Evolutionary conservation across 2,329 filamentous ascomycete species (phyloP).

Genomic region (Stagonosporopsis rhizophila): DNA sequence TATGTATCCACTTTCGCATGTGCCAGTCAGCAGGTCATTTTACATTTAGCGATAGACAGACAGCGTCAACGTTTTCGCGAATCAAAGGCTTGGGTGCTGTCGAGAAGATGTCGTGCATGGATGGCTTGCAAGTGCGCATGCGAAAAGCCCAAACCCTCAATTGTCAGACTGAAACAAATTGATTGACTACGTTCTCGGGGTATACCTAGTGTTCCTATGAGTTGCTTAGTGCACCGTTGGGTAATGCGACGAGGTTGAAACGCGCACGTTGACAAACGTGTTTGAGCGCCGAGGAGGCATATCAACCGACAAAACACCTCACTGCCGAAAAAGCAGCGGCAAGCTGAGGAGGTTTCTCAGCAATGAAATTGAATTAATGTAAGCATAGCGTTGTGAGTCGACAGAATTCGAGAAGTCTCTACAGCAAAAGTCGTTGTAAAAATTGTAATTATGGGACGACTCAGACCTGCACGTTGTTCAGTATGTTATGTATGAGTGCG

Average conservation of each 20-base stretch:
- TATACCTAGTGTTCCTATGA: background rate
- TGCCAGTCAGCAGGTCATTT: background rate
- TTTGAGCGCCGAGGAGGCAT: background rate
- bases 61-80: background rate
- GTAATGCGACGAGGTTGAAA: constrained; percentile 22
- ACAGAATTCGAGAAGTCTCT: too few species aligned
- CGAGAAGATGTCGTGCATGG: background rate
- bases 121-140: background rate
- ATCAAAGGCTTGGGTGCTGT: background rate
- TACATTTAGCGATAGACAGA: background rate
- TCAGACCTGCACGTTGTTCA: background rate
- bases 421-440: background rate
- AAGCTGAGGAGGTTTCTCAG: background rate
- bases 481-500: background rate
- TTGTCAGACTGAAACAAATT: constrained; percentile 2
- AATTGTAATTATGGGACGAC: background rate
- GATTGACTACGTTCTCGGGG: constrained; percentile 3
- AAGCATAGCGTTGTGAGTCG: too few species aligned
- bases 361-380: background rate
- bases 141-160: background rate
- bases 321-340: too few species aligned
- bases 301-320: background rate
- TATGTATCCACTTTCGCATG: background rate
- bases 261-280: background rate
- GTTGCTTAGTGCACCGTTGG: background rate